These are phyloP conservation scores for Rhizopus stolonifer DNA, from an alignment of 371 early-diverging fungal species.

Conservation along the genomic window DNA sequence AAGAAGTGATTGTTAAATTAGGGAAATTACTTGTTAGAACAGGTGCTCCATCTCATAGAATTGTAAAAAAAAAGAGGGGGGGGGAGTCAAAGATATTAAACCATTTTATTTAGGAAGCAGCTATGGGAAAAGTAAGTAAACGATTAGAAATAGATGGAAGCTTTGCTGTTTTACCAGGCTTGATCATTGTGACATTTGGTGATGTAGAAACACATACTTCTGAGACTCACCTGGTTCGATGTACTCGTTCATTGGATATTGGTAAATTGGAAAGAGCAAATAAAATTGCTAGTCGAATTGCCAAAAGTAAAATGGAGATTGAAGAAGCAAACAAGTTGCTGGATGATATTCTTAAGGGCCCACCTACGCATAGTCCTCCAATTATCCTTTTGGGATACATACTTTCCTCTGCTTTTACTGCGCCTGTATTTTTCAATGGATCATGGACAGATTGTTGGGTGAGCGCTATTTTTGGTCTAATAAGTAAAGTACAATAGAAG, in stretches of 20 bases:
- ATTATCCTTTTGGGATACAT: constrained; percentile 55
- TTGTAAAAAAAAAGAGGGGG: constrained; percentile 29
- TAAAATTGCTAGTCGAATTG: constrained; percentile 50
- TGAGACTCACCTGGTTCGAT: constrained; percentile 68
- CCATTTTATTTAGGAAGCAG: constrained; percentile 49
- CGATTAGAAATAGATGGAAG: constrained; percentile 59
- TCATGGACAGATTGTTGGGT: constrained; percentile 64
- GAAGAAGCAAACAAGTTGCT: constrained; percentile 59
- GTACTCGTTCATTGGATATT: constrained; percentile 59
- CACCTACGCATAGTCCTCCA: constrained; percentile 50
- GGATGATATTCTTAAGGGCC: constrained; percentile 51
- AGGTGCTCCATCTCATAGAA: constrained; percentile 78
- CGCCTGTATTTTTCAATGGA: constrained; percentile 65
- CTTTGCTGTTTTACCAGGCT: constrained; percentile 61
- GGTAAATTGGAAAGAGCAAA: constrained; percentile 60
- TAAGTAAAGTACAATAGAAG: constrained; percentile 23
- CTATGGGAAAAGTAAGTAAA: constrained; percentile 57
- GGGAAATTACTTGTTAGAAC: constrained; percentile 69
- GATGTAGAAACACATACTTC: constrained; percentile 73
- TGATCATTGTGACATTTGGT: constrained; percentile 71
- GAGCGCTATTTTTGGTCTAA: constrained; percentile 55
- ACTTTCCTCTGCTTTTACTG: constrained; percentile 54
- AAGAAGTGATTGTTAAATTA: constrained; percentile 69
- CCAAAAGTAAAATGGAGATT: constrained; percentile 44
- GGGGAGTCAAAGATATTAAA: constrained; percentile 6